Base-by-base conservation (phyloP, 139 green algal genomes). In the Chlorella sorokiniana region DNA sequence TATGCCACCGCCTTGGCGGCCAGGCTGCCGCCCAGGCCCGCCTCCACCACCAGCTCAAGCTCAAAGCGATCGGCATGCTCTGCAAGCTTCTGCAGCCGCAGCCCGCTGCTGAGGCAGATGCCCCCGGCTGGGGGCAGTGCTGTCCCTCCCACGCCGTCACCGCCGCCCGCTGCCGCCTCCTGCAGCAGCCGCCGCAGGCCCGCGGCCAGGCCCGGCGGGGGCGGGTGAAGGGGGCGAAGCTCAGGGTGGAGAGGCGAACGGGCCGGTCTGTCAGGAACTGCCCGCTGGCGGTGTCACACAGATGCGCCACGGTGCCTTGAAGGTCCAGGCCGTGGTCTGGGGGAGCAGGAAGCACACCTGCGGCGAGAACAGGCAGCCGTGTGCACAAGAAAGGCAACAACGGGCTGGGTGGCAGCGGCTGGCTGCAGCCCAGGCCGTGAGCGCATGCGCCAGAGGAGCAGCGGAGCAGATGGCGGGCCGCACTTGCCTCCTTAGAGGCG, bases 331-430 rank as follows among this genome's bases (percentile, higher is more conserved):
- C 68, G 68, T 75, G 68, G 41, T 75, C 68, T 35, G 68, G 23
- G 68, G 68, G 40, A 75, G 68, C 25, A 75, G 41, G 68, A 75
- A 75, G 41, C 23, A 59, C 6, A 75, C 9, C 68, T 75, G 68
- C 37, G 16, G 62, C 27, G 62, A 29, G n/a, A 29, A 41, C 9
- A 56, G 48, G 48, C 48, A 56, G 48, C n/a, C n/a, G n/a, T n/a
- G n/a, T n/a, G n/a, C n/a, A n/a, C 14, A 56, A 56, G 48, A 16
- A 11, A 56, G 48, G 48, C 11, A 56, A 16, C 48, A 56, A 56
- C 48, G 16, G 48, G 48, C 48, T 25, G 48, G 48, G 14, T 25
- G 48, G 48, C 48, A 56, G 48, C 48, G 11, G 48, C 48, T 59
- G 48, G 48, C 48, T 59, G 48, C 48, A 11, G 14, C 16, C 14